A percentile compares a stretch with the other conserved stretches of the same genome.
phyloP scores from a whole-genome alignment of 2,329 filamentous ascomycete species.

The Chaetomiaceae sp. region DNA sequence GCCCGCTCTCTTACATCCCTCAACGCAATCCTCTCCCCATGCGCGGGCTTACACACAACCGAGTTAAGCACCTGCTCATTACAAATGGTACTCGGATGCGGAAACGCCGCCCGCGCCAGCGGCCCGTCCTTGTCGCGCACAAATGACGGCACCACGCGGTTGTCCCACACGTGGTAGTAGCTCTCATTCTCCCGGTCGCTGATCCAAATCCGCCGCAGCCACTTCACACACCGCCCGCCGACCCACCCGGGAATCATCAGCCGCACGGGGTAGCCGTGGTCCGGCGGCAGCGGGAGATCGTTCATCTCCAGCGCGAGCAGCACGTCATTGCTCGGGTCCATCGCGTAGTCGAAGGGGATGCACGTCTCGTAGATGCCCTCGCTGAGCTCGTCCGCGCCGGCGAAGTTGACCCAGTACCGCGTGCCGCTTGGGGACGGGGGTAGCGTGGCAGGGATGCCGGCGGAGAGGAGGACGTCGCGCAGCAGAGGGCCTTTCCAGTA shows the following conservation, averaged over 20 bases:
- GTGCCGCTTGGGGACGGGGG: slow-evolving; percentile 8
- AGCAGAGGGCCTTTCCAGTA: slow-evolving; percentile 45
- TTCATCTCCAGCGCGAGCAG: slow-evolving; percentile 45
- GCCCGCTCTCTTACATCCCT: slow-evolving; percentile 31
- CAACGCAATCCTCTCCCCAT: slow-evolving; percentile 39
- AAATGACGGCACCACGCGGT: slow-evolving; percentile 45
- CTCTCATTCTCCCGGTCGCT: slow-evolving; percentile 38
- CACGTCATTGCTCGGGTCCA: slow-evolving; percentile 43
- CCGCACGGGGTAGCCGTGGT: slow-evolving; percentile 41
- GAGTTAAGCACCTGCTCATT: slow-evolving; percentile 46
- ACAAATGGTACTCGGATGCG: slow-evolving; percentile 42
- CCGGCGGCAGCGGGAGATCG: slow-evolving; percentile 34
- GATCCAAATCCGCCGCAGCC: slow-evolving; percentile 38
- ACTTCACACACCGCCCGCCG: slow-evolving; percentile 41
- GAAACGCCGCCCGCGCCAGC: slow-evolving; percentile 40
- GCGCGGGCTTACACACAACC: slow-evolving; percentile 39
- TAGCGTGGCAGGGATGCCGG: slow-evolving; percentile 29
- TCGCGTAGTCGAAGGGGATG: slow-evolving; percentile 42
- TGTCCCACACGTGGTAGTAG: slow-evolving; percentile 46
- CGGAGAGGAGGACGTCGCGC: slow-evolving; percentile 38
- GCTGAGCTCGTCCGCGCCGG: slow-evolving; percentile 41
- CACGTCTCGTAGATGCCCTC: slow-evolving; percentile 44
- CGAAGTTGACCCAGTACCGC: slow-evolving; percentile 42
- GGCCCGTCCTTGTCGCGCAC: slow-evolving; percentile 43
- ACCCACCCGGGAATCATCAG: slow-evolving; percentile 38